phyloP scores from a whole-genome alignment of 768 basidiomycete genomes.

The Auricularia heimuer region DNA sequence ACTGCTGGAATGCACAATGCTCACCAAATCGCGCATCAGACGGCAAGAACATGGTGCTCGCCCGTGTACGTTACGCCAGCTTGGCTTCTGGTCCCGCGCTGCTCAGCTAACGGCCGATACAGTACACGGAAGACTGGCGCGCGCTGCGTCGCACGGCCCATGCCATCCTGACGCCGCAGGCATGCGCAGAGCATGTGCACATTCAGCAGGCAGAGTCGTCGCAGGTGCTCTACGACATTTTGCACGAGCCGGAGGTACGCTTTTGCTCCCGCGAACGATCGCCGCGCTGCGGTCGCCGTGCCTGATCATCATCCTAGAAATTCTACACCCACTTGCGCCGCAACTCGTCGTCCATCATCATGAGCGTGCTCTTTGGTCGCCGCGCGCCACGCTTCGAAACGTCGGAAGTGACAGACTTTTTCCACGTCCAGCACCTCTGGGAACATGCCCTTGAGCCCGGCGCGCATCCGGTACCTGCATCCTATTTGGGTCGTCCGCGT shows the following conservation, averaged over 20 bases:
- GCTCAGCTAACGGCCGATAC: not conserved
- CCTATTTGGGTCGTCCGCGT: not conserved
- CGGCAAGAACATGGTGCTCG: conserved; percentile 11
- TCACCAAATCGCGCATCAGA: not conserved
- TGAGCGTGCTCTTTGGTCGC: conserved; percentile 23
- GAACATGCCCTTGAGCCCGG: conserved; percentile 21
- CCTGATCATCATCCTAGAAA: conserved; percentile 11
- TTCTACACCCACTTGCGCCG: conserved; percentile 24
- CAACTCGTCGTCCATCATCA: conserved; percentile 22
- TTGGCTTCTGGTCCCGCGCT: not conserved
- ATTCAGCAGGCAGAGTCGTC: conserved; percentile 22
- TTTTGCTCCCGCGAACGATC: not conserved
- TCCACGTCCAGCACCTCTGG: conserved; percentile 20
- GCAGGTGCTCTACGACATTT: conserved; percentile 22
- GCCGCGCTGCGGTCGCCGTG: not conserved
- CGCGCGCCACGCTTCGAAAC: conserved; percentile 21
- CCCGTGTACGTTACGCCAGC: conserved; percentile 3
- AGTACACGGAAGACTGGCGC: conserved; percentile 8
- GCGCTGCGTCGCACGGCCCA: conserved; percentile 9
- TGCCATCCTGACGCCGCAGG: conserved; percentile 14
- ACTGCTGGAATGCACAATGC: not conserved
- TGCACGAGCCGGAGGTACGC: conserved; percentile 19
- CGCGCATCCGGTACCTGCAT: conserved; percentile 18
- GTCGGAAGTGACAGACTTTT: conserved; percentile 18
- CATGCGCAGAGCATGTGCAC: conserved; percentile 13